Evolutionary conservation across 176 grass and related monocot genomes (phyloP), one percentile per base, ranked within the genome.

Genomic region (Cenchrus fungigraminus): DNA sequence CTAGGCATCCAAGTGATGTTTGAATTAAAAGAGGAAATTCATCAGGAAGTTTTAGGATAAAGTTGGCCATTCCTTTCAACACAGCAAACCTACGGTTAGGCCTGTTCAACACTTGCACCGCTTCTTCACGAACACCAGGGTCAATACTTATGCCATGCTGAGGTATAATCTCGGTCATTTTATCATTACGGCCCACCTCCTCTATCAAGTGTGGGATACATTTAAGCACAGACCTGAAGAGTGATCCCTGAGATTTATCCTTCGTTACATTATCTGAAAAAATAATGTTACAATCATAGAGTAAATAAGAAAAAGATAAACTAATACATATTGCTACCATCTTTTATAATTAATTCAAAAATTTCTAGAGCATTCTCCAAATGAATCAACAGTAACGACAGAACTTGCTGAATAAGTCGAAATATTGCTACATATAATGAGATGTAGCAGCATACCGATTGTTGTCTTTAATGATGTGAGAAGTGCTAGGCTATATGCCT

Each of bases 151-250:
- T 98, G 59, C 94, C 87, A 63, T 98, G 97, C 82, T 98, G 97
- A 82, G 97, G 97, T 85, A 98, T 98, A 77, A 95, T 94, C 71
- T 98, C 97, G 15, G 93, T 94, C 88, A 98, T 95, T 88, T 90
- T 95, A 87, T 95, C 93, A 94, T 55, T 91, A 59, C 93, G 93
- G 14, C 93, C 91, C 53, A 95, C 94, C 73, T 95, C 97, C 76
- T 98, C 97, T 78, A 98, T 98, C 84, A 98, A 85, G 87, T 98
- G 88, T 0, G 97, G 97, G 75, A 98, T 98, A 82, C 97, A 98
- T 87, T 98, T 95, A 63, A 98, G 93, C 55, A 95, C 97, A 75
- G 97, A 95, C 81, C 93, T 93, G 78, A 98, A 98, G 57, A 98
- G 93, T 86, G 91, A 87, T 47, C 89, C 97, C 81, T 92, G 93